phyloP scores from a whole-genome alignment of 371 early-diverging fungal genomes.

The Rhizopus delemar region DNA sequence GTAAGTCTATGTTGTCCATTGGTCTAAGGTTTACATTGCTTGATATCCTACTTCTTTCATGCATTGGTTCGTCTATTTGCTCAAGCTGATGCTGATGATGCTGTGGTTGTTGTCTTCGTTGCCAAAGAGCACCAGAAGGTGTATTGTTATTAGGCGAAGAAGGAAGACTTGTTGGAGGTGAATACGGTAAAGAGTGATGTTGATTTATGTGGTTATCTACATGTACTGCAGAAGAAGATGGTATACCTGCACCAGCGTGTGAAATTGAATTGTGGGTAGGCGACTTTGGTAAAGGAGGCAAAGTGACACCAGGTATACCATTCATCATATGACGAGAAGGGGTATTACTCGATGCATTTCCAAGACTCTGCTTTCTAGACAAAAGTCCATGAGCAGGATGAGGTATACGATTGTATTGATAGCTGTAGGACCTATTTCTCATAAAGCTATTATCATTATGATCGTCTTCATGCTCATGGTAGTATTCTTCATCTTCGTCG shows the following conservation, averaged over 20 bases:
- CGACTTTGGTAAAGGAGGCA: slow-evolving; percentile 55
- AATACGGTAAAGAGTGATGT: slow-evolving; percentile 36
- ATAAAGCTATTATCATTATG: neutral
- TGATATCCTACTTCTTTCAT: slow-evolving; percentile 4
- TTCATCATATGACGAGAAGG: slow-evolving; percentile 18
- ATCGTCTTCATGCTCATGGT: slow-evolving; percentile 17
- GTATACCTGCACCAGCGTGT: slow-evolving; percentile 12
- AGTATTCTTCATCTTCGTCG: slow-evolving; percentile 30
- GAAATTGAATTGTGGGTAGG: slow-evolving; percentile 17
- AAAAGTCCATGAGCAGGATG: slow-evolving; percentile 5
- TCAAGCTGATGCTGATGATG: neutral
- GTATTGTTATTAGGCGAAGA: slow-evolving; percentile 40
- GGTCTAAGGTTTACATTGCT: neutral
- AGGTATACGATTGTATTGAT: slow-evolving; percentile 14
- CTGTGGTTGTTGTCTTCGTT: slow-evolving; percentile 23
- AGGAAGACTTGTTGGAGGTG: slow-evolving; percentile 54
- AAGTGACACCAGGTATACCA: slow-evolving; percentile 38
- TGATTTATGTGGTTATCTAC: slow-evolving; percentile 8
- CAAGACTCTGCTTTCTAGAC: slow-evolving; percentile 13
- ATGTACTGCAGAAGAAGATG: neutral
- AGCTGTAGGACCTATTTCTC: slow-evolving; percentile 19
- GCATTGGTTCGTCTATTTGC: neutral
- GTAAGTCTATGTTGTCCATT: neutral
- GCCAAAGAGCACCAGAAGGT: slow-evolving; percentile 27
- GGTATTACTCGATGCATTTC: neutral